Percentiles rank a stretch among this genome's conserved stretches.
Evolutionary conservation across 2,329 filamentous ascomycete species (phyloP).

Genomic region (Sclerotinia spermophila): DNA sequence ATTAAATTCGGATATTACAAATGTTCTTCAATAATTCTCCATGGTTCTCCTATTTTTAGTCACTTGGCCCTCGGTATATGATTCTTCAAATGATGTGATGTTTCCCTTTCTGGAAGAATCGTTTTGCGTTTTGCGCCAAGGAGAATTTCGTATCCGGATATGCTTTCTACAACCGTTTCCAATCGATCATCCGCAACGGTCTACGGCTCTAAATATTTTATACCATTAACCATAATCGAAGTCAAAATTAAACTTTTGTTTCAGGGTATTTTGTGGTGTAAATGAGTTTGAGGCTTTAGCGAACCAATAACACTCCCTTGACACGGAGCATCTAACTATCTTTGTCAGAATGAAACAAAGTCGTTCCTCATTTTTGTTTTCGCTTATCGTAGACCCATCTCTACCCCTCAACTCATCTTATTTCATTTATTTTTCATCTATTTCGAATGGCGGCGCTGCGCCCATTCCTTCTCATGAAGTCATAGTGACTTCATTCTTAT

Average conservation of each 20-base stretch:
- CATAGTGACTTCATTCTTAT: neutral
- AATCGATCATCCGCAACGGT: neutral
- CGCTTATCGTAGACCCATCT: constrained; percentile 13
- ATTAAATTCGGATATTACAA: neutral
- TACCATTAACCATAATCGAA: neutral
- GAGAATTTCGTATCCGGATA: neutral
- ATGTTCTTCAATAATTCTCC: neutral
- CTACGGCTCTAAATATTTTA: neutral
- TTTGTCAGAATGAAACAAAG: constrained; percentile 7
- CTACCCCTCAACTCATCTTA: constrained; percentile 14
- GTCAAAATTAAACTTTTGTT: neutral
- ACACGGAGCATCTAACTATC: constrained; percentile 1
- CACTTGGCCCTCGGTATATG: no score
- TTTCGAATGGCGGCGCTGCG: neutral
- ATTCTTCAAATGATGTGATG: neutral
- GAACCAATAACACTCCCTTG: no score
- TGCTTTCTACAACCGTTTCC: neutral
- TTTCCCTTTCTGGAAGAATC: neutral
- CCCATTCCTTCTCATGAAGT: neutral
- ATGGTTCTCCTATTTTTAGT: neutral
- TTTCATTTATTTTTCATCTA: constrained; percentile 15
- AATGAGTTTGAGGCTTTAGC: no score
- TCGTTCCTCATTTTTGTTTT: neutral
- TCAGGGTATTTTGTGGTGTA: no score
- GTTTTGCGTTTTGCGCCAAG: neutral